Evolutionary conservation across 176 grass and related monocot genomes (phyloP).

Genomic region (Oryza punctata): DNA sequence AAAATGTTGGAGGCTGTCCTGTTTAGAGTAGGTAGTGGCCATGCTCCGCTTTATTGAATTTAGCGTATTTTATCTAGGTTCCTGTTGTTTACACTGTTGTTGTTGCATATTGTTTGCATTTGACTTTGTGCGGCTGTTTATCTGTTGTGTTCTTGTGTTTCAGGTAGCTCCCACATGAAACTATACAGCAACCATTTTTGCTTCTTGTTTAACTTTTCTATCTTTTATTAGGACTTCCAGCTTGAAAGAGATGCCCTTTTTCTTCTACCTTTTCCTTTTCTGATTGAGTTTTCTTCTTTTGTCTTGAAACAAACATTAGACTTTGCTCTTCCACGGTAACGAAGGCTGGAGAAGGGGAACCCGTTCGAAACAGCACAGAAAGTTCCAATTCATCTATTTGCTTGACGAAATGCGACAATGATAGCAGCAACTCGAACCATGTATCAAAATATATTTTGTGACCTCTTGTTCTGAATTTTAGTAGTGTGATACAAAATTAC

Average conservation of each 20-base stretch:
- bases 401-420: neutral
- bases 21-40: neutral
- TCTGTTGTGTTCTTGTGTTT: neutral
- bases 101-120: neutral
- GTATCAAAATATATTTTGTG: neutral
- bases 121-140: neutral
- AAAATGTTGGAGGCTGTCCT: neutral
- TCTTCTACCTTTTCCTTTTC: neutral
- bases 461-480: neutral
- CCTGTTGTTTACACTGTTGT: neutral
- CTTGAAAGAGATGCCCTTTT: neutral
- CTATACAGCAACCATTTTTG: neutral
- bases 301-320: constrained; percentile 40
- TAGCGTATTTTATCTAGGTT: neutral
- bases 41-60: neutral
- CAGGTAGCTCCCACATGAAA: neutral
- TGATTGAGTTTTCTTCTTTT: constrained; percentile 29
- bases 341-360: constrained; percentile 33
- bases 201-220: neutral
- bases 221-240: neutral
- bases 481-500: neutral
- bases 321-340: constrained; percentile 58
- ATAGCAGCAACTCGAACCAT: neutral
- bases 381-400: constrained; percentile 11
- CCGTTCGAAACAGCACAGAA: neutral